Evolutionary conservation across 805 yeast species (phyloP).

Genomic region (Soucietia sequanensis): DNA sequence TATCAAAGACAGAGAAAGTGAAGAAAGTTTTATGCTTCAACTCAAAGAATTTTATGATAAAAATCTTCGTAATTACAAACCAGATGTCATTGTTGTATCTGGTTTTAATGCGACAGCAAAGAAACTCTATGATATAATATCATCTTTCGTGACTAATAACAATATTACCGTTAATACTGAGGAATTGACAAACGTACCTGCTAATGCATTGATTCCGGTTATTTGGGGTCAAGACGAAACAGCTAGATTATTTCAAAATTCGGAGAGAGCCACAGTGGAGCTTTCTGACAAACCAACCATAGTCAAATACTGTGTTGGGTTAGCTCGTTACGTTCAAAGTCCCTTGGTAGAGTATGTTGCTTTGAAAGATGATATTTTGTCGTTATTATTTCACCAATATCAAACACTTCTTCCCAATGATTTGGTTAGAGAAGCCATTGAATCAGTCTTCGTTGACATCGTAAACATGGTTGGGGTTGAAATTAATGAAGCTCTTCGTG

Average conservation of each 20-base stretch:
- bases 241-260: constrained; percentile 82
- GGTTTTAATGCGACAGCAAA: constrained; percentile 80
- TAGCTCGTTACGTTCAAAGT: constrained; percentile 89
- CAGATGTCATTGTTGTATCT: constrained; percentile 88
- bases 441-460: constrained; percentile 83
- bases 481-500: constrained; percentile 83
- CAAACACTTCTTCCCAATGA: constrained; percentile 73
- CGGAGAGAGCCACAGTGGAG: constrained; percentile 71
- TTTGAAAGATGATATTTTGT: constrained; percentile 68
- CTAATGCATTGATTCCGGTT: constrained; percentile 50
- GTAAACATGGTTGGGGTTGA: constrained; percentile 92
- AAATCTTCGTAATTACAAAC: constrained; percentile 49
- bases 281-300: constrained; percentile 81
- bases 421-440: constrained; percentile 61
- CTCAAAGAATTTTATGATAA: constrained; percentile 63
- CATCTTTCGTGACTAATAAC: constrained; percentile 55
- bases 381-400: constrained; percentile 66
- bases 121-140: constrained; percentile 54
- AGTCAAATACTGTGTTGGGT: constrained; percentile 79
- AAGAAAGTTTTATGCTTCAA: constrained; percentile 56
- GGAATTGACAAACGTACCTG: constrained; percentile 29
- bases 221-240: constrained; percentile 92
- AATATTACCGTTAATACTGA: constrained; percentile 53
- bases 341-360: constrained; percentile 91
- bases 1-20: constrained; percentile 43